Conservation (phyloP, 805 yeast species). For the Ogataea kodamae region DNA sequence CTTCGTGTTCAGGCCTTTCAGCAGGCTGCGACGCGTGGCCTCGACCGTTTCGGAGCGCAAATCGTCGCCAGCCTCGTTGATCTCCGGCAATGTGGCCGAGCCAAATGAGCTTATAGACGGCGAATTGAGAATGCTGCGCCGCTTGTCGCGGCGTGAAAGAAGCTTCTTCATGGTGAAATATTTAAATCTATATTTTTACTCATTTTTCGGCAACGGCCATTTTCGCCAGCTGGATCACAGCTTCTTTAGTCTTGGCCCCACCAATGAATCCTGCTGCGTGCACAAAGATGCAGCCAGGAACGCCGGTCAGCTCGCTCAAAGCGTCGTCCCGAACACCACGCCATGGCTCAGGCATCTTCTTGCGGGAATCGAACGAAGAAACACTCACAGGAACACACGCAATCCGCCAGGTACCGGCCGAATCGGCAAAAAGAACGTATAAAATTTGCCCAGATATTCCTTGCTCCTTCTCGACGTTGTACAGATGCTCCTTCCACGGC, state of each 20-base stretch:
- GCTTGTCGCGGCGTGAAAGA: conserved; percentile 31
- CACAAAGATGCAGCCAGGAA: conserved; percentile 82
- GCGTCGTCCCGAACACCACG: conserved; percentile 94
- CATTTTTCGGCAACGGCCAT: conserved; percentile 17
- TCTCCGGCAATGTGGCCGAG: conserved; percentile 8
- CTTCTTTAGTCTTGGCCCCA: conserved; percentile 79
- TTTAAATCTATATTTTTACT: conserved; percentile 1
- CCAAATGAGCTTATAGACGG: conserved; percentile 3
- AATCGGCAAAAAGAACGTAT: conserved; percentile 79
- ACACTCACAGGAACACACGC: conserved; percentile 86
- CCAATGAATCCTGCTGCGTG: conserved; percentile 98
- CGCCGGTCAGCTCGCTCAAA: conserved; percentile 69
- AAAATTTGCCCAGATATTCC: conserved; percentile 53
- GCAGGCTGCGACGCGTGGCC: conserved; percentile 11
- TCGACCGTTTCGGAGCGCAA: conserved; percentile 8
- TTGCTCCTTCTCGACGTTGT: conserved; percentile 61
- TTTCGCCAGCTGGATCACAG: conserved; percentile 71
- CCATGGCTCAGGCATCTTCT: conserved; percentile 85
- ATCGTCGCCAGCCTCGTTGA: conserved; percentile 9
- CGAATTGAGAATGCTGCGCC: conserved; percentile 15
- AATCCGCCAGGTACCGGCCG: conserved; percentile 74
- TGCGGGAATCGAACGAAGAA: conserved; percentile 78
- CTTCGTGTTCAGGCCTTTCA: conserved; percentile 20
- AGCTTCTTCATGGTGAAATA: conserved; percentile 30
- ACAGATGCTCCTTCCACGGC: conserved; percentile 95